phyloP scores from a whole-genome alignment of 2,329 filamentous ascomycete species.

The Uncinocarpus reesii region DNA sequence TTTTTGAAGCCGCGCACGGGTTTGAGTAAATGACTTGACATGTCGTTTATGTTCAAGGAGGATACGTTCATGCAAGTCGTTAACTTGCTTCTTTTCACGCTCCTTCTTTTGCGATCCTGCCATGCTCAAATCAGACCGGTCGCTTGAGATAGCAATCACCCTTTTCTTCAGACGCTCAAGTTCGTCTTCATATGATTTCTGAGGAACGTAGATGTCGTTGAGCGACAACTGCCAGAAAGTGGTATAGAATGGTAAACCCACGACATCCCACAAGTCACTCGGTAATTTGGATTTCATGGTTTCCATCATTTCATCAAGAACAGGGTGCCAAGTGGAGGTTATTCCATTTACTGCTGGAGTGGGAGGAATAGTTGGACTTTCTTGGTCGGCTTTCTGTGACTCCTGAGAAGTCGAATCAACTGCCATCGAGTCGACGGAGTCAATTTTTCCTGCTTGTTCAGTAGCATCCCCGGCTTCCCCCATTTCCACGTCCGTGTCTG shows the following conservation, averaged over 20 bases:
- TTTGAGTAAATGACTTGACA: slow-evolving; percentile 55
- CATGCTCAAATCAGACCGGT: slow-evolving; percentile 62
- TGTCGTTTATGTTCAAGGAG: slow-evolving; percentile 64
- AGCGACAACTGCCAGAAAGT: slow-evolving; percentile 88
- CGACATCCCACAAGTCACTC: slow-evolving; percentile 53
- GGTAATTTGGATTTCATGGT: slow-evolving; percentile 54
- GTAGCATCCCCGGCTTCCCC: slow-evolving; percentile 23
- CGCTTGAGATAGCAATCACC: slow-evolving; percentile 55
- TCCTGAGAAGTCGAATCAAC: slow-evolving; percentile 13
- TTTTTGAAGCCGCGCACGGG: slow-evolving; percentile 58
- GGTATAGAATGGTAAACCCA: slow-evolving; percentile 73
- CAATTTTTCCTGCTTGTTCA: slow-evolving; percentile 15
- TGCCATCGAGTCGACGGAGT: slow-evolving; percentile 10
- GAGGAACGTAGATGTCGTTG: slow-evolving; percentile 67
- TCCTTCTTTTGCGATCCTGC: slow-evolving; percentile 57
- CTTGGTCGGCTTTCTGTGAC: slow-evolving; percentile 13
- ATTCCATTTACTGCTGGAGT: slow-evolving; percentile 28
- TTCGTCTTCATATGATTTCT: slow-evolving; percentile 67
- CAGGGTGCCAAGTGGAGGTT: slow-evolving; percentile 51
- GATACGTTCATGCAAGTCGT: slow-evolving; percentile 58
- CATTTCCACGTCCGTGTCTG: slow-evolving; percentile 25
- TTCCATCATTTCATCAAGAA: slow-evolving; percentile 64
- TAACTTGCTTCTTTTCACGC: slow-evolving; percentile 57
- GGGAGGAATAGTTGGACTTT: slow-evolving; percentile 17
- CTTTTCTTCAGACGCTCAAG: slow-evolving; percentile 58